These are phyloP conservation scores for Suillus ampliporus DNA, from an alignment of 768 basidiomycete genomes.

Conservation along the genomic window DNA sequence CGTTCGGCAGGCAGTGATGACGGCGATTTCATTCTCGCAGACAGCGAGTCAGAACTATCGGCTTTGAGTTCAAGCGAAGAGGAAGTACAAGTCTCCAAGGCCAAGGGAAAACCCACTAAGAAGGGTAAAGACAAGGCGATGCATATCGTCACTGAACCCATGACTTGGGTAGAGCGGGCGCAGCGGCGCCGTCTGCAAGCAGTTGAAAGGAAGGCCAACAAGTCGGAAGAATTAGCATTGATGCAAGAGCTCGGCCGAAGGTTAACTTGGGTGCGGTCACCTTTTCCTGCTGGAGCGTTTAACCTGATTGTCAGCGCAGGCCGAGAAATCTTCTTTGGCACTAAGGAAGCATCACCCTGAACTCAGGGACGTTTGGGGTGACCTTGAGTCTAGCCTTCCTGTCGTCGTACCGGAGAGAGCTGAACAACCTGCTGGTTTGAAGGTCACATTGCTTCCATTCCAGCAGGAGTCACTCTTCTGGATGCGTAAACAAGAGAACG, in stretches of 20 bases:
- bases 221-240: conserved; percentile 56
- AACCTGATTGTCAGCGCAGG: conserved; percentile 47
- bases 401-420: conserved; percentile 70
- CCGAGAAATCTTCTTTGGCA: conserved; percentile 70
- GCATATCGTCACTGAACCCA: conserved; percentile 10
- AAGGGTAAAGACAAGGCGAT: conserved; percentile 27
- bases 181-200: conserved; percentile 24
- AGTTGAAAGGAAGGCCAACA: conserved; percentile 35
- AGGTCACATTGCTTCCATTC: conserved; percentile 88
- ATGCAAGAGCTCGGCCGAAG: conserved; percentile 68
- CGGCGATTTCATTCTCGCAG: conserved; percentile 15
- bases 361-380: conserved; percentile 85
- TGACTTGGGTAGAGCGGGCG: conserved; percentile 16
- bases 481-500: conserved; percentile 94
- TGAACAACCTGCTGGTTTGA: conserved; percentile 82
- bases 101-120: conserved; percentile 38
- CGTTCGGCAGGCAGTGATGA: conserved; percentile 17
- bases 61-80: conserved; percentile 19
- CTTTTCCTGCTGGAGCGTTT: conserved; percentile 16
- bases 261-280: conserved; percentile 65
- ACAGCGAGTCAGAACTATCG: conserved; percentile 19
- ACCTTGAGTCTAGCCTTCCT: conserved; percentile 68
- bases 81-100: conserved; percentile 31
- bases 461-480: conserved; percentile 94
- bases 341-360: conserved; percentile 79